Evolutionary conservation across 2,329 filamentous ascomycete genomes (phyloP).

Genomic region (Sclerotinia borealis): DNA sequence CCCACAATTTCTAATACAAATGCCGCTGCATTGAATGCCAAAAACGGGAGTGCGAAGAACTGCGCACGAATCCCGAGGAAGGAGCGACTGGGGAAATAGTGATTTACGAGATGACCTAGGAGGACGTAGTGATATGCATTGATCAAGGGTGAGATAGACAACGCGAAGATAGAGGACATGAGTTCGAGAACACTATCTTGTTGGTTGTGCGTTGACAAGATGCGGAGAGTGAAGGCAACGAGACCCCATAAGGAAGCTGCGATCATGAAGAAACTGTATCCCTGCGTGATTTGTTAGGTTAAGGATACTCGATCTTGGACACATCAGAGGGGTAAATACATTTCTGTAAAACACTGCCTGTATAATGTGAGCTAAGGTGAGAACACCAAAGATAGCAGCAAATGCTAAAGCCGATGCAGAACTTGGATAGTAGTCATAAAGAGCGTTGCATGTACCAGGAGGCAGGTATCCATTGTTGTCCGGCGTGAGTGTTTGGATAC

Average conservation of each 20-base stretch:
- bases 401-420: constrained; percentile 35
- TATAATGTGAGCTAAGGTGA: constrained; percentile 31
- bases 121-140: constrained; percentile 34
- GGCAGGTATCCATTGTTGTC: constrained; percentile 25
- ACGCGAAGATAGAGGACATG: constrained; percentile 37
- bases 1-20: not conserved
- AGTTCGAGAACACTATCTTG: constrained; percentile 31
- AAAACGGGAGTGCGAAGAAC: not conserved
- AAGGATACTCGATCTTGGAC: too few species aligned
- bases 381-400: constrained; percentile 34
- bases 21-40: not conserved
- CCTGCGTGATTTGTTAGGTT: not conserved
- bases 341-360: constrained; percentile 36
- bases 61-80: not conserved
- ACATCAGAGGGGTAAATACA: not conserved
- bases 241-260: constrained; percentile 40
- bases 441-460: constrained; percentile 33
- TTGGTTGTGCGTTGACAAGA: constrained; percentile 36
- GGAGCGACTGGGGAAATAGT: constrained; percentile 30
- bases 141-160: constrained; percentile 33
- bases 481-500: constrained; percentile 8
- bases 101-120: constrained; percentile 31
- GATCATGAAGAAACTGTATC: constrained; percentile 22
- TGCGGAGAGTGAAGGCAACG: constrained; percentile 36
- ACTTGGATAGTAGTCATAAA: constrained; percentile 36